A percentile compares a stretch with the other conserved stretches of the same genome.
These are phyloP conservation scores for Starmerella sirachaensis DNA, from an alignment of 805 yeast genomes.

Conservation along the genomic window DNA sequence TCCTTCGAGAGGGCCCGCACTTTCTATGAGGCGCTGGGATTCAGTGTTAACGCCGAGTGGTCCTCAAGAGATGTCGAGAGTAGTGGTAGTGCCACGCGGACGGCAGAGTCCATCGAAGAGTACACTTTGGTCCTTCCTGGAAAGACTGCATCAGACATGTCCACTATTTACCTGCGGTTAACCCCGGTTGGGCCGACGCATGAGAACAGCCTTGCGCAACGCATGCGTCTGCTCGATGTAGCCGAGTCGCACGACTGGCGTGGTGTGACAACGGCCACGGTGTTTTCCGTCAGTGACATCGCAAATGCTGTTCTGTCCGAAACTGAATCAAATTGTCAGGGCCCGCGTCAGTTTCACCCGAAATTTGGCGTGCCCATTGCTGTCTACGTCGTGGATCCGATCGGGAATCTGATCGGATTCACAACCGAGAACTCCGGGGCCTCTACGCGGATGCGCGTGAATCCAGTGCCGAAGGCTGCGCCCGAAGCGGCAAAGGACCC, in stretches of 20 bases:
- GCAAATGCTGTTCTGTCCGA: constrained; percentile 29
- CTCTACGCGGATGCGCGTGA: constrained; percentile 9
- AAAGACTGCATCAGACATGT: constrained; percentile 19
- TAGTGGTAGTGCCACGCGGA: constrained; percentile 19
- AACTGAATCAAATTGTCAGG: constrained; percentile 23
- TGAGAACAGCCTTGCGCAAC: constrained; percentile 18
- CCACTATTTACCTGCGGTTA: constrained; percentile 26
- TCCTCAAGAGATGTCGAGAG: constrained; percentile 21
- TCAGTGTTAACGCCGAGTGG: constrained; percentile 30
- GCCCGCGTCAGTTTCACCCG: constrained; percentile 37
- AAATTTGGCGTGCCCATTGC: constrained; percentile 64
- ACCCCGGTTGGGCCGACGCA: constrained; percentile 22
- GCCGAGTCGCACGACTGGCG: constrained; percentile 38
- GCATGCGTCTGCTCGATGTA: constrained; percentile 19
- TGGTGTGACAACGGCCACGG: constrained; percentile 33
- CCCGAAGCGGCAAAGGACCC: constrained; percentile 1
- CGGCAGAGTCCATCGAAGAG: constrained; percentile 24
- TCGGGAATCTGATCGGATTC: constrained; percentile 74
- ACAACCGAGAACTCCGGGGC: constrained; percentile 29
- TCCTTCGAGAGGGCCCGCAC: constrained; percentile 37
- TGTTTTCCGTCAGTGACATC: constrained; percentile 36
- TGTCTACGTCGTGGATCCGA: constrained; percentile 67
- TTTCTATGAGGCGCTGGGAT: constrained; percentile 46
- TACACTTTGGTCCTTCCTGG: constrained; percentile 24
- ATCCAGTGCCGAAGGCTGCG: constrained; percentile 4